phyloP scores from a whole-genome alignment of 176 grass and related monocot genomes.

The Zoysia pacifica region DNA sequence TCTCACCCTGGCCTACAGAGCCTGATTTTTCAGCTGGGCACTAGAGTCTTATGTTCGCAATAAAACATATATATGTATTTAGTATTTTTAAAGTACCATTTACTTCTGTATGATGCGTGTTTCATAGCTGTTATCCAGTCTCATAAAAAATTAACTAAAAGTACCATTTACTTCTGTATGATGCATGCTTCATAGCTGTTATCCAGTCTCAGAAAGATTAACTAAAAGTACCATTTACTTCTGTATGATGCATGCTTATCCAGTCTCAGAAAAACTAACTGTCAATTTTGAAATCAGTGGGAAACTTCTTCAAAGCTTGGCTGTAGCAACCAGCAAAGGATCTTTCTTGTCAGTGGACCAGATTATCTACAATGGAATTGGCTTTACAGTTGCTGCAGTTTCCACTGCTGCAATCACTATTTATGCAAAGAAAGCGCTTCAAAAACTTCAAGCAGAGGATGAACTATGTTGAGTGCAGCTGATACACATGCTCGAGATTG shows the following conservation, averaged over 20 bases:
- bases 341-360: slow-evolving; percentile 87
- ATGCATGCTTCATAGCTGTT: slow-evolving; percentile 5
- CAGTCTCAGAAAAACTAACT: slow-evolving; percentile 18
- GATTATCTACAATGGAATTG: slow-evolving; percentile 83
- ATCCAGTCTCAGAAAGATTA: slow-evolving; percentile 13
- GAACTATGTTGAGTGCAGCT: slow-evolving; percentile 48
- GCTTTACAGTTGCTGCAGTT: slow-evolving; percentile 73
- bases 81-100: neutral
- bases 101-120: slow-evolving; percentile 12
- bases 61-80: neutral
- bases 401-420: slow-evolving; percentile 96
- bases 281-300: slow-evolving; percentile 58
- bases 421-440: slow-evolving; percentile 90
- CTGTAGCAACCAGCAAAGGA: slow-evolving; percentile 77
- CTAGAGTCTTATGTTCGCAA: neutral
- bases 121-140: slow-evolving; percentile 5
- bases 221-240: neutral
- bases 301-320: slow-evolving; percentile 78
- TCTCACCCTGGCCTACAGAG: no score
- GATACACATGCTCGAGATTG: neutral
- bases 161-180: neutral
- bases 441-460: slow-evolving; percentile 81
- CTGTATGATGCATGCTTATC: slow-evolving; percentile 24
- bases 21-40: neutral
- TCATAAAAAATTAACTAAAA: neutral